Percentiles rank a stretch among this genome's conserved stretches.
Conservation (phyloP, 495 filamentous ascomycete species). For the Poronia punctata region DNA sequence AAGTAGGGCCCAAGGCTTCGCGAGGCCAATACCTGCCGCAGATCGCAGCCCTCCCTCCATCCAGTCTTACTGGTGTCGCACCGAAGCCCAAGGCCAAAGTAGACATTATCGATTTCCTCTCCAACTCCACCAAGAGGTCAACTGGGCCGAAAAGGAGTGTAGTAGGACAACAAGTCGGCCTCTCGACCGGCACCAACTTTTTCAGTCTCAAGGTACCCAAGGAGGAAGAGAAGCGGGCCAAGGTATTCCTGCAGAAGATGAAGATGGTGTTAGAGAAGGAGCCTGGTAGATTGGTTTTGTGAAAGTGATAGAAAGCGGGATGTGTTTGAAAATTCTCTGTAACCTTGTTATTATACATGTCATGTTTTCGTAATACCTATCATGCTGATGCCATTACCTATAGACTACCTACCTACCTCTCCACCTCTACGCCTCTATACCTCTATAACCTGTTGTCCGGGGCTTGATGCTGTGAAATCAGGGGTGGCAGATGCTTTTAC, state of each 20-base stretch:
- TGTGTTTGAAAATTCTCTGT: constrained; percentile 25
- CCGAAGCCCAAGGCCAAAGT: constrained; percentile 30
- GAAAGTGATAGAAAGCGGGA: constrained; percentile 16
- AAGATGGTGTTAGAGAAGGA: constrained; percentile 76
- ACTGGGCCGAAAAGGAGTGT: constrained; percentile 21
- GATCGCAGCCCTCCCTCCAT: constrained; percentile 52
- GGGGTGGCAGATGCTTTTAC: too few species aligned
- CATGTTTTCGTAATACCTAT: too few species aligned
- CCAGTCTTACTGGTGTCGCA: constrained; percentile 20
- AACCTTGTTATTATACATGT: too few species aligned
- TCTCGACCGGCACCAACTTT: constrained; percentile 57
- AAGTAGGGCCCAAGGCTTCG: constrained; percentile 33
- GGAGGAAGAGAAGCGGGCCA: constrained; percentile 72
- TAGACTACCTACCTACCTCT: too few species aligned
- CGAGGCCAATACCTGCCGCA: constrained; percentile 63
- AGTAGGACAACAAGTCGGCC: constrained; percentile 24
- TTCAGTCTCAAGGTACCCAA: constrained; percentile 72
- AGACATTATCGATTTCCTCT: constrained; percentile 76
- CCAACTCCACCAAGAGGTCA: constrained; percentile 36
- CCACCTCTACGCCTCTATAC: too few species aligned
- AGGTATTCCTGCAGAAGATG: constrained; percentile 72
- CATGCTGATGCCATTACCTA: too few species aligned
- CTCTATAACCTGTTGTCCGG: too few species aligned
- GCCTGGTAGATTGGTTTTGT: constrained; percentile 70
- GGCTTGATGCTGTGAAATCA: too few species aligned